These are phyloP conservation scores for Populus hybrid DNA, from an alignment of 441 rosid species.

Conservation along the genomic window DNA sequence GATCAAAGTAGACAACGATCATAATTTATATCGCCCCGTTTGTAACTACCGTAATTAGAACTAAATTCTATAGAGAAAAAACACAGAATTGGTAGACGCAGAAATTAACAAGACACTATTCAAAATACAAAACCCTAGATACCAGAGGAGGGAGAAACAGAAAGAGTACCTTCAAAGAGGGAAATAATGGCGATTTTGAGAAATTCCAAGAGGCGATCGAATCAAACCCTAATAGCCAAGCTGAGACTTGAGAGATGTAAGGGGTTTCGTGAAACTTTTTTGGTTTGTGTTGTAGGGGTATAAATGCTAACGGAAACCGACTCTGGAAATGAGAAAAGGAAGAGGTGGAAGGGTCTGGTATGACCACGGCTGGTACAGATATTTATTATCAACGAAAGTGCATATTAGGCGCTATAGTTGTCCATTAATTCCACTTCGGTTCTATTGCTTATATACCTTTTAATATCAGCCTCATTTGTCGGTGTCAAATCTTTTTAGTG, in stretches of 20 bases:
- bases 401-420: background rate
- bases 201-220: background rate
- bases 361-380: background rate
- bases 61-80: background rate
- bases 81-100: background rate
- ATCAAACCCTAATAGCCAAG: background rate
- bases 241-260: background rate
- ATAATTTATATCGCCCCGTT: background rate
- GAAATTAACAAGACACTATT: background rate
- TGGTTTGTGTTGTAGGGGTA: background rate
- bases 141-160: background rate
- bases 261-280: background rate
- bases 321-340: background rate
- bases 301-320: background rate
- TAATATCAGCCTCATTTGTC: no score
- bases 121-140: conserved; percentile 7
- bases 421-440: background rate
- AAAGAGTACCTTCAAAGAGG: background rate
- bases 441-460: background rate
- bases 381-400: background rate
- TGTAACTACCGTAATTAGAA: background rate
- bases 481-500: no score
- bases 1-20: background rate
- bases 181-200: background rate
- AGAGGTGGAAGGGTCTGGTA: background rate